These are phyloP conservation scores for Strigomonas oncopelti DNA, from an alignment of 208 protist species.

Conservation along the genomic window DNA sequence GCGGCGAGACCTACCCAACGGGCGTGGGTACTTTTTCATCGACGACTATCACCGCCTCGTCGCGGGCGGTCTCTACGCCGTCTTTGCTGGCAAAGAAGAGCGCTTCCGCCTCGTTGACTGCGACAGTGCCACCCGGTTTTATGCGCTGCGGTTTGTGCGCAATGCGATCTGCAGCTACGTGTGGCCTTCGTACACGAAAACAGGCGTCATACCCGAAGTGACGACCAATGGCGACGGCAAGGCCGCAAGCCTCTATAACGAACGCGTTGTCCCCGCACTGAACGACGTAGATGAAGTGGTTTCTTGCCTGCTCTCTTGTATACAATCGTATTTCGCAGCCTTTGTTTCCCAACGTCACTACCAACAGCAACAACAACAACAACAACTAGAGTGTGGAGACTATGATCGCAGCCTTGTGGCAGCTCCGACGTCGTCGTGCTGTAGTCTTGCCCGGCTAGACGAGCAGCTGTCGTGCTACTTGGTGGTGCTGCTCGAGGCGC, in stretches of 20 bases:
- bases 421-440: too few species aligned
- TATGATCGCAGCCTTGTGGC: too few species aligned
- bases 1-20: neutral
- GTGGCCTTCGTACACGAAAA: neutral
- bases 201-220: neutral
- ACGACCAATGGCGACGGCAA: neutral
- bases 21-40: neutral
- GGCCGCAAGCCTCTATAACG: neutral
- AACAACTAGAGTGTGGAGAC: too few species aligned
- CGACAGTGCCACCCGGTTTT: constrained; percentile 4
- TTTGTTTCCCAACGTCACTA: neutral
- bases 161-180: neutral
- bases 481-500: neutral
- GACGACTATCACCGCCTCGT: constrained; percentile 9
- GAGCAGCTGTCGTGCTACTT: neutral
- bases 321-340: neutral
- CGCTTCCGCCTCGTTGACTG: neutral
- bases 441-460: neutral
- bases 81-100: neutral
- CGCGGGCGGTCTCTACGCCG: neutral
- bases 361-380: neutral
- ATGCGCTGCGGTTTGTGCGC: neutral
- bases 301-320: neutral
- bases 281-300: neutral
- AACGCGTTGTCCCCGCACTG: neutral